These are phyloP conservation scores for Gossypium bickii DNA, from an alignment of 345 rosid genomes.

Conservation along the genomic window DNA sequence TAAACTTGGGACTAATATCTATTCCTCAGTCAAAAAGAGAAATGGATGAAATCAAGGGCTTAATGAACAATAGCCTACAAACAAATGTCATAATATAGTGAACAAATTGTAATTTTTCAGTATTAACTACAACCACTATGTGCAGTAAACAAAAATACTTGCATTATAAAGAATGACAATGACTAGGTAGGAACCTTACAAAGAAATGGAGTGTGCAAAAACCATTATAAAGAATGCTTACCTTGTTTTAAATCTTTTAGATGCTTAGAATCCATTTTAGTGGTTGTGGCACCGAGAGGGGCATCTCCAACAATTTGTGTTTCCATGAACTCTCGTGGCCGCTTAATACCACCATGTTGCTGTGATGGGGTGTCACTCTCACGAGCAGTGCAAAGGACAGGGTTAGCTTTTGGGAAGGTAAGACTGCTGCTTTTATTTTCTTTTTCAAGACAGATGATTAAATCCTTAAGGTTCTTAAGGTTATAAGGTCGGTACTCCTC, in stretches of 20 bases:
- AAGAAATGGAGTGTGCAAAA: neutral
- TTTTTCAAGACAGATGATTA: neutral
- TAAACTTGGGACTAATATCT: neutral
- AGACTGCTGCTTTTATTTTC: neutral
- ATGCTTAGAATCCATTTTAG: neutral
- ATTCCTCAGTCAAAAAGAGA: neutral
- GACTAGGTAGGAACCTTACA: neutral
- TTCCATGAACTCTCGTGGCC: neutral
- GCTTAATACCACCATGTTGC: neutral
- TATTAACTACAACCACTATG: conserved; percentile 1
- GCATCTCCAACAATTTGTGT: neutral
- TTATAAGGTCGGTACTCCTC: neutral
- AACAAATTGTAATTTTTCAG: neutral
- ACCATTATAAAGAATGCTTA: neutral
- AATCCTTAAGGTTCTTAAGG: conserved; percentile 4
- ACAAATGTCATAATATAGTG: neutral
- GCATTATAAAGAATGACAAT: neutral
- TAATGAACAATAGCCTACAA: neutral
- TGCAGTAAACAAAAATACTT: neutral
- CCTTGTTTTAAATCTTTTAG: neutral
- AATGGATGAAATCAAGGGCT: neutral
- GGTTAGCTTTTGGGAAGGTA: neutral
- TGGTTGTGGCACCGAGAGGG: neutral
- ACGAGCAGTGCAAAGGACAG: neutral
- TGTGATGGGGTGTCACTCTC: neutral